A percentile compares a stretch with the other conserved stretches of the same genome.
phyloP scores from a whole-genome alignment of 2,329 filamentous ascomycete species.

The Fonsecaea pedrosoi region DNA sequence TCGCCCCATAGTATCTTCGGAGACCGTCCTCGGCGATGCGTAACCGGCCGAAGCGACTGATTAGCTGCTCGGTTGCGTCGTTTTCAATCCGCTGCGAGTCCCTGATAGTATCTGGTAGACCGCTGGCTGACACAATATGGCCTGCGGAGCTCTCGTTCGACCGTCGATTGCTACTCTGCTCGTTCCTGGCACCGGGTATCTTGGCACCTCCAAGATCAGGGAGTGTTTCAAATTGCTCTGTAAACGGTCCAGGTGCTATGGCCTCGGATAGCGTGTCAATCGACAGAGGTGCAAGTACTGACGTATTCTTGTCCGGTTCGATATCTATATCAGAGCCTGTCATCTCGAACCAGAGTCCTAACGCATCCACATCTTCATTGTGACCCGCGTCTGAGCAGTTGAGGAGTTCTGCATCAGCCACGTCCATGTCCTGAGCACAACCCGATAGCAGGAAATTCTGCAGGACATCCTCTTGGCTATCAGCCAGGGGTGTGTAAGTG shows the following conservation, averaged over 20 bases:
- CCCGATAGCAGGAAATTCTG: background rate
- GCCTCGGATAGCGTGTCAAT: background rate
- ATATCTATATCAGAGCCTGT: slow-evolving; percentile 6
- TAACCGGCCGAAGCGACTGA: slow-evolving; percentile 53
- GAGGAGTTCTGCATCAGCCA: background rate
- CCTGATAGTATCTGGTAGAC: background rate
- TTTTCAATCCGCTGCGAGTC: slow-evolving; percentile 30
- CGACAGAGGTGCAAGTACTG: slow-evolving; percentile 11
- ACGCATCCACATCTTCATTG: background rate
- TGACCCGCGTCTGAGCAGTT: background rate
- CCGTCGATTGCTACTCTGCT: background rate
- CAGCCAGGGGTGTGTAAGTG: slow-evolving; percentile 1
- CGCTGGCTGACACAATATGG: background rate
- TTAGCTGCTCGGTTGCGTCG: slow-evolving; percentile 53
- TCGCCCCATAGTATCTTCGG: slow-evolving; percentile 54
- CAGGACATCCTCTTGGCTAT: slow-evolving; percentile 9
- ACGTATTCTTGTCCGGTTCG: background rate
- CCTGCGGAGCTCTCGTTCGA: background rate
- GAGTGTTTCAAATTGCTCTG: background rate
- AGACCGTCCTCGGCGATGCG: slow-evolving; percentile 53
- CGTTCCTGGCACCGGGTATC: background rate
- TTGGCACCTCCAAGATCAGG: background rate
- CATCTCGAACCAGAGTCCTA: slow-evolving; percentile 6
- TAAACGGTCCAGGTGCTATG: background rate
- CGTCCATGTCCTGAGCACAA: slow-evolving; percentile 8